phyloP scores from a whole-genome alignment of 306 rosid species.

The Trifolium subterraneum region DNA sequence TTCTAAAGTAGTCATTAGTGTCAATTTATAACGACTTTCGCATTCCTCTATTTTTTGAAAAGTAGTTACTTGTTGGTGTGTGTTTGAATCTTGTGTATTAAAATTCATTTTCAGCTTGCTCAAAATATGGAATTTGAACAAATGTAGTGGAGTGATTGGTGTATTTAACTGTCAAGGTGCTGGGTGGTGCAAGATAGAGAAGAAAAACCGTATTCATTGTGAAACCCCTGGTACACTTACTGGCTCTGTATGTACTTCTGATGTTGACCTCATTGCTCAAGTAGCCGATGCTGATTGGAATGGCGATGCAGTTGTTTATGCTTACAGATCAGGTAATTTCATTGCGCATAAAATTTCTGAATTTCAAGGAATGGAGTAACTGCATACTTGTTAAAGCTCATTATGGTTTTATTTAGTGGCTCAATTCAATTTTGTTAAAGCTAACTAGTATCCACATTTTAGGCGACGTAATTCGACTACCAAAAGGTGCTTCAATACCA shows the following conservation, averaged over 20 bases:
- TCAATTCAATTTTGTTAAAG: background rate
- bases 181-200: conserved; percentile 76
- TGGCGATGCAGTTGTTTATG: conserved; percentile 25
- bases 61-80: background rate
- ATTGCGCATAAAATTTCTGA: background rate
- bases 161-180: conserved; percentile 90
- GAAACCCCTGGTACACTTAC: conserved; percentile 26
- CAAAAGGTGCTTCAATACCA: conserved; percentile 13
- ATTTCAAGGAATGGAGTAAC: background rate
- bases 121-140: conserved; percentile 83
- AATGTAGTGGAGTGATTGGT: conserved; percentile 75
- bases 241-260: conserved; percentile 25
- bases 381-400: background rate
- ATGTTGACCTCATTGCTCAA: conserved; percentile 36
- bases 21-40: background rate
- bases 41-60: no score
- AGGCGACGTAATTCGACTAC: conserved; percentile 12
- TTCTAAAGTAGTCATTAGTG: background rate
- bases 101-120: conserved; percentile 69
- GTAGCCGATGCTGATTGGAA: conserved; percentile 33
- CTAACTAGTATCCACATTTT: background rate
- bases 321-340: conserved; percentile 17
- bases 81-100: background rate
- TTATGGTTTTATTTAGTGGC: conserved; percentile 5
- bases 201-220: conserved; percentile 52